phyloP scores from a whole-genome alignment of 345 rosid genomes.

The Linum usitatissimum region DNA sequence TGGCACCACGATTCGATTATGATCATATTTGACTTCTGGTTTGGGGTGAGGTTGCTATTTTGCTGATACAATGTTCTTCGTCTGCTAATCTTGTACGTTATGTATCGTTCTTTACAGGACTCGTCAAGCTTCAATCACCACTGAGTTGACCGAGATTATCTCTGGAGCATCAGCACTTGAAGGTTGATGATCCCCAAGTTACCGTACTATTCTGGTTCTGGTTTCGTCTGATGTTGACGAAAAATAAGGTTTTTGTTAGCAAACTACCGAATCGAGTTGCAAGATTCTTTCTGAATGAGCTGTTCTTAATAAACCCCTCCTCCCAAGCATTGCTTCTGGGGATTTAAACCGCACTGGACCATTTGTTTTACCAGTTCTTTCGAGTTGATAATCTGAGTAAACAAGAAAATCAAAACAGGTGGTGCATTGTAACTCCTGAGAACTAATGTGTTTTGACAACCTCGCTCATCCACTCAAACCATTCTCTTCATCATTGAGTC shows the following conservation, averaged over 20 bases:
- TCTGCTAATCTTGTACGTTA: neutral
- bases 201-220: neutral
- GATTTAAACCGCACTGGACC: constrained; percentile 3
- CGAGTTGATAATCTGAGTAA: neutral
- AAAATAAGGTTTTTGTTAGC: constrained; percentile 27
- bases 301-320: constrained; percentile 22
- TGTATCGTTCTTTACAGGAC: constrained; percentile 39
- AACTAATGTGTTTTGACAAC: too few relatives aligned
- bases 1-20: too few relatives aligned
- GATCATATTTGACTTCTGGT: too few relatives aligned
- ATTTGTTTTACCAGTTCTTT: neutral
- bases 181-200: constrained; percentile 27
- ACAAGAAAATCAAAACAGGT: too few relatives aligned
- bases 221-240: constrained; percentile 12
- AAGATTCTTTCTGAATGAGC: constrained; percentile 10
- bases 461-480: too few relatives aligned
- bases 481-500: too few relatives aligned
- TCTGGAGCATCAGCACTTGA: constrained; percentile 92
- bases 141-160: constrained; percentile 93
- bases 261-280: constrained; percentile 1
- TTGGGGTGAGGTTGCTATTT: neutral
- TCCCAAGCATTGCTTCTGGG: constrained; percentile 15
- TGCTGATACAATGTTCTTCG: too few relatives aligned
- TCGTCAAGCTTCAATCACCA: constrained; percentile 97
- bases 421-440: too few relatives aligned